Percentiles rank a stretch among this genome's conserved stretches.
Evolutionary conservation across 2,329 filamentous ascomycete genomes (phyloP).

Genomic region (Sporothrix sp.): DNA sequence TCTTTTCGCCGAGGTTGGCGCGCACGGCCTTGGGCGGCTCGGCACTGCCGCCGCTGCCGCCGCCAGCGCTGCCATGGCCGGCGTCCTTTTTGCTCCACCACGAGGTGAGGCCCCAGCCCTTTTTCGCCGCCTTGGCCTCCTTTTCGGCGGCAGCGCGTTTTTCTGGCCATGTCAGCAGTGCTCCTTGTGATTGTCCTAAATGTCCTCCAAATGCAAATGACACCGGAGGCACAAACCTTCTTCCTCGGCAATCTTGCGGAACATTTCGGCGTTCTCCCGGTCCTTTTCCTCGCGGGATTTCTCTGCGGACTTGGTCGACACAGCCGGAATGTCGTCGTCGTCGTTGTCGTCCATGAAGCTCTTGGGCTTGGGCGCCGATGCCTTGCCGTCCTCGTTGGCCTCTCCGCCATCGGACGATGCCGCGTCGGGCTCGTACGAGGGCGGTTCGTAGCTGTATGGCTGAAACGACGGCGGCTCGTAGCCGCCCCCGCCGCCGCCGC

Average conservation of each 20-base stretch:
- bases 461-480: slow-evolving; percentile 57
- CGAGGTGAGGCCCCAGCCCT: slow-evolving; percentile 71
- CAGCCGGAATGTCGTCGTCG: slow-evolving; percentile 61
- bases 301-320: slow-evolving; percentile 36
- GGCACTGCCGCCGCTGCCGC: slow-evolving; percentile 23
- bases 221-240: too few relatives aligned
- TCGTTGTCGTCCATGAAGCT: slow-evolving; percentile 77
- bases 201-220: too few relatives aligned
- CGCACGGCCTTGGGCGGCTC: slow-evolving; percentile 61
- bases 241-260: slow-evolving; percentile 72
- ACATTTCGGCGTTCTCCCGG: slow-evolving; percentile 72
- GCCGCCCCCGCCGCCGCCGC: slow-evolving; percentile 30
- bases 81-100: slow-evolving; percentile 67
- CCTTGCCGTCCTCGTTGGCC: slow-evolving; percentile 29
- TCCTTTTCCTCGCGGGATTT: slow-evolving; percentile 62
- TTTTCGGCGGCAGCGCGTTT: slow-evolving; percentile 49
- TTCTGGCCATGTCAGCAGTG: slow-evolving; percentile 10
- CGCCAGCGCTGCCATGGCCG: slow-evolving; percentile 22
- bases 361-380: slow-evolving; percentile 53
- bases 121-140: slow-evolving; percentile 44
- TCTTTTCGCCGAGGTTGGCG: slow-evolving; percentile 91
- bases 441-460: slow-evolving; percentile 48
- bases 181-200: too few relatives aligned
- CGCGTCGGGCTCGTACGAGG: slow-evolving; percentile 45
- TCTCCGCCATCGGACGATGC: slow-evolving; percentile 33